A percentile compares a stretch with the other conserved stretches of the same genome.
Evolutionary conservation across 192 early-diverging fungal genomes (phyloP).

Genomic region (Mortierella hygrophila): DNA sequence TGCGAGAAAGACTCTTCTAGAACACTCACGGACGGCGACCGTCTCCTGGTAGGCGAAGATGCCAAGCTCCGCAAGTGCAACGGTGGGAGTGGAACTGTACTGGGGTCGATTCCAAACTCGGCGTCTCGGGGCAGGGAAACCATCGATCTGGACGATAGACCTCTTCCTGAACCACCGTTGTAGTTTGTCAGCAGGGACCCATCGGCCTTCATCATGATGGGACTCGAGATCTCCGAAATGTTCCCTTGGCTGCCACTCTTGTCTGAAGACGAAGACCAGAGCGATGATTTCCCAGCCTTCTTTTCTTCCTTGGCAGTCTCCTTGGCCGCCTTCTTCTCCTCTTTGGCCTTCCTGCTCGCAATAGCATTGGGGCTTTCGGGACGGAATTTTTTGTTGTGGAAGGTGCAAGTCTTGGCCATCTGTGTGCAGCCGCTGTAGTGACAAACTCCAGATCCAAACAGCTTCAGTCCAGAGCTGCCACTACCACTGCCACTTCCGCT

Average conservation of each 20-base stretch:
- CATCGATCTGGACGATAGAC: constrained; percentile 39
- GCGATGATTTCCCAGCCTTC: background rate
- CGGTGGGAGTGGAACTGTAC: constrained; percentile 3
- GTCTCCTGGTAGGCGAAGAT: background rate
- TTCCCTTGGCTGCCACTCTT: constrained; percentile 21
- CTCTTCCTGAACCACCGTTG: background rate
- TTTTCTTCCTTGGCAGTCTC: constrained; percentile 23
- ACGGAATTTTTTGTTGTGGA: constrained; percentile 35
- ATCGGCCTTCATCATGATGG: constrained; percentile 14
- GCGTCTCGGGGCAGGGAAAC: constrained; percentile 25
- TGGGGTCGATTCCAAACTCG: constrained; percentile 13
- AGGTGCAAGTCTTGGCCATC: constrained; percentile 34
- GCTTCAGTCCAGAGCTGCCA: constrained; percentile 24
- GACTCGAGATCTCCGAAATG: background rate
- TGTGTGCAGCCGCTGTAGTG: constrained; percentile 41
- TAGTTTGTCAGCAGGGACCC: background rate
- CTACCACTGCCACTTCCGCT: constrained; percentile 23
- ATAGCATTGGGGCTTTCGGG: background rate
- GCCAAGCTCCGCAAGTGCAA: constrained; percentile 2
- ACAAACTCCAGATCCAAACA: constrained; percentile 27
- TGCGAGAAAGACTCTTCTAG: constrained; percentile 30
- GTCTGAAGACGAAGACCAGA: constrained; percentile 18
- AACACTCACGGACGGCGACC: constrained; percentile 45
- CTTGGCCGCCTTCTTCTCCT: constrained; percentile 7
- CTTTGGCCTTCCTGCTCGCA: constrained; percentile 18